phyloP scores from a whole-genome alignment of 306 rosid species.

The Hippophae gyantsensis region DNA sequence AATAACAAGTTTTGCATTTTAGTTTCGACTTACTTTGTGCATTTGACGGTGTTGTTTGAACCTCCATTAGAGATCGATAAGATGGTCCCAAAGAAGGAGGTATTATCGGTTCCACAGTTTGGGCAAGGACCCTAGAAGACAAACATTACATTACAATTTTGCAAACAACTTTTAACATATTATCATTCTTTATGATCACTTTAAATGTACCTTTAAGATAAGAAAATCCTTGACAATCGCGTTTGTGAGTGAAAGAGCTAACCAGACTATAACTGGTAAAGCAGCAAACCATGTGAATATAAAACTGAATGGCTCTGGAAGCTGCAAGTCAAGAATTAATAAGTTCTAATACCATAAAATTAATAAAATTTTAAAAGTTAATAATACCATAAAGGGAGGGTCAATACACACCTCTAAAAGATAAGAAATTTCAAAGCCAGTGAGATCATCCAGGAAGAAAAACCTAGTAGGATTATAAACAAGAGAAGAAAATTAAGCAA shows the following conservation, averaged over 20 bases:
- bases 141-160: slow-evolving; percentile 1
- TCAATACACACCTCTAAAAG: slow-evolving; percentile 48
- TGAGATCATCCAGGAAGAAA: slow-evolving; percentile 86
- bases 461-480: slow-evolving; percentile 41
- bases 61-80: slow-evolving; percentile 76
- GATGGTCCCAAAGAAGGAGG: slow-evolving; percentile 89
- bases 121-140: slow-evolving; percentile 82
- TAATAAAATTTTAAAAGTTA: not conserved
- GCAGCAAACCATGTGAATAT: slow-evolving; percentile 98
- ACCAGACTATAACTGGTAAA: slow-evolving; percentile 65
- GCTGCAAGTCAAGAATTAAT: slow-evolving; percentile 41
- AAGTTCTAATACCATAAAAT: not conserved
- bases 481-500: not conserved
- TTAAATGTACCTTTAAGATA: slow-evolving; percentile 66
- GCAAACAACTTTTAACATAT: not conserved
- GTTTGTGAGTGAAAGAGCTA: slow-evolving; percentile 63
- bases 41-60: slow-evolving; percentile 57
- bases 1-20: not conserved
- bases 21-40: slow-evolving; percentile 59
- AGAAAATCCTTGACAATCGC: slow-evolving; percentile 69
- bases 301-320: slow-evolving; percentile 96
- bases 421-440: slow-evolving; percentile 80
- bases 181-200: too few species aligned
- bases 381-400: not conserved
- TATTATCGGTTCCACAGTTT: slow-evolving; percentile 85